Evolutionary conservation across 345 rosid genomes (phyloP), one percentile per base, ranked within the genome.

Genomic region (Syzygium jambos): DNA sequence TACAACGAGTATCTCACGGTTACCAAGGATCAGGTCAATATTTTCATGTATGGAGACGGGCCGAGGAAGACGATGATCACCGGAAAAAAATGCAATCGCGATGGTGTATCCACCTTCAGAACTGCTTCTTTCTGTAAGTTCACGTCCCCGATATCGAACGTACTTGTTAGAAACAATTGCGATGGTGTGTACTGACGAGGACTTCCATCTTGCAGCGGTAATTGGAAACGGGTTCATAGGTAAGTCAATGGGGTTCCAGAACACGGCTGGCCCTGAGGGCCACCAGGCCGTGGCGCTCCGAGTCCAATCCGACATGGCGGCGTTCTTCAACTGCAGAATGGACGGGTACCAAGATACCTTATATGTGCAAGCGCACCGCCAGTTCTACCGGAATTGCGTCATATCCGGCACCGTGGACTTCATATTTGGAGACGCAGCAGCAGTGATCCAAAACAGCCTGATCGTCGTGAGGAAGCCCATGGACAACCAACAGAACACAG

Each of bases 41-140:
- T 95, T 51, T 92, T 92, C 88, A 90, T 95, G 89, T 95, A 94
- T 51, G 98, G 97, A 46, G 99, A 95, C 78, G 99, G 98, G 38
- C 94, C 96, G 3, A 87, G 92, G 86, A 93, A 90, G 92, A 94
- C 98, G 14, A 91, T 95, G 27, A 87, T 96, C 84, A 90, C 95
- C 1, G 94, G 94, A 56, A 89, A 87, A 88, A 93, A 90, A 68
- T 88, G 89, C 92, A 85, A 73, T 89, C 85, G 55, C 4, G 93
- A 89, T 11, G 93, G 94, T 7, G 57, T 88, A 46, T 68, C 94
- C 73, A 95, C 98, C 55, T 91, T 88, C 80, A 91, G 89, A 52
- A 93, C 93, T n/a, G 98, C 94, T 80, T 86, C 93, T 52, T 88
- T 93, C 86, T 85, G 93, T 92, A 83, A 92, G 91, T 84, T 54